Percentiles rank a stretch among this genome's conserved stretches.
These are phyloP conservation scores for Stachybotrys chartarum DNA, from an alignment of 2,329 filamentous ascomycete species.

Conservation along the genomic window DNA sequence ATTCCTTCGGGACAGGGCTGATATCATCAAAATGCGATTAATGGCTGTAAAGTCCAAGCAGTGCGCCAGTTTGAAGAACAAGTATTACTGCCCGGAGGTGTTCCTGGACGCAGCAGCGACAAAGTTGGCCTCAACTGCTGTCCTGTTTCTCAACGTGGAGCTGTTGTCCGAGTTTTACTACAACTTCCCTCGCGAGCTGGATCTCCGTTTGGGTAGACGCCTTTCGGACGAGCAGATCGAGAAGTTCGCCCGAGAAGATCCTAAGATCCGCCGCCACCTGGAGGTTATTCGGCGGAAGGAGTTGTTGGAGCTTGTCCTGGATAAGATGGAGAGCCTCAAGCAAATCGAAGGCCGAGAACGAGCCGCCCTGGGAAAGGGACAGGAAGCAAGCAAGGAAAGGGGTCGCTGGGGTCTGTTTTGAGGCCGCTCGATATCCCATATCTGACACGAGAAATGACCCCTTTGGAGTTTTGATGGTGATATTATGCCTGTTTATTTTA, in stretches of 20 bases:
- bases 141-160: conserved; percentile 96
- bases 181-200: conserved; percentile 89
- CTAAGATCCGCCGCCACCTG: conserved; percentile 79
- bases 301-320: conserved; percentile 81
- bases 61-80: conserved; percentile 76
- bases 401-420: conserved; percentile 45
- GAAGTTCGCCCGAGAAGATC: conserved; percentile 85
- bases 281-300: conserved; percentile 92
- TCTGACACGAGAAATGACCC: conserved; percentile 15
- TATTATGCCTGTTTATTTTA: not conserved
- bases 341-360: conserved; percentile 71
- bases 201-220: conserved; percentile 75
- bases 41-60: conserved; percentile 85
- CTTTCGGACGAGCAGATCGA: conserved; percentile 76
- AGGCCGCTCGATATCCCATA: conserved; percentile 4
- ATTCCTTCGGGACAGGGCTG: conserved; percentile 86
- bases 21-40: conserved; percentile 85
- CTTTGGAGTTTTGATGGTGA: conserved; percentile 13
- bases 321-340: conserved; percentile 89
- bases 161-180: conserved; percentile 96
- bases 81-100: conserved; percentile 93
- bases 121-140: conserved; percentile 89
- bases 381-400: conserved; percentile 30
- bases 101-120: conserved; percentile 97
- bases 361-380: conserved; percentile 10